phyloP scores from a whole-genome alignment of 352 stramenopile genomes.

The Phytophthora multivora region DNA sequence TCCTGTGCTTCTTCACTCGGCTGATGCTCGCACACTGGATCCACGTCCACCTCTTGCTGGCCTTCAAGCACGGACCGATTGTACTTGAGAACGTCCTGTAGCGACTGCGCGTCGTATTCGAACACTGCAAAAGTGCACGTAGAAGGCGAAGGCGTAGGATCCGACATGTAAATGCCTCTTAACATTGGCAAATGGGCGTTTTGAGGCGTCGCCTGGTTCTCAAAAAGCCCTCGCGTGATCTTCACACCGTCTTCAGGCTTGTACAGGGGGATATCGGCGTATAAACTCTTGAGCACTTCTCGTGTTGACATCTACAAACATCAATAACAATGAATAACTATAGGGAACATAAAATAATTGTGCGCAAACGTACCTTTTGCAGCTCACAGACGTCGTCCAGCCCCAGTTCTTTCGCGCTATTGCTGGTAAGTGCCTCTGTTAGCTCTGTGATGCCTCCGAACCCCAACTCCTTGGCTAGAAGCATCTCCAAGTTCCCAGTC shows the following conservation, averaged over 20 bases:
- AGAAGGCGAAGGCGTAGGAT: slow-evolving; percentile 1
- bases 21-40: slow-evolving; percentile 14
- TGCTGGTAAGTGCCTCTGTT: background rate
- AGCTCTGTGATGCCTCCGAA: slow-evolving; percentile 6
- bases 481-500: slow-evolving; percentile 37
- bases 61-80: slow-evolving; percentile 63
- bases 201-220: slow-evolving; percentile 29
- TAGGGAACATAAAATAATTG: slow-evolving; percentile 10
- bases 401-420: slow-evolving; percentile 2
- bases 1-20: slow-evolving; percentile 25
- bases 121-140: slow-evolving; percentile 54
- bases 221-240: slow-evolving; percentile 29
- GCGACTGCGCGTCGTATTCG: slow-evolving; percentile 68
- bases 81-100: slow-evolving; percentile 77
- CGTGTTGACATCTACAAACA: slow-evolving; percentile 22
- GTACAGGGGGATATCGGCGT: slow-evolving; percentile 56
- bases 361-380: slow-evolving; percentile 20
- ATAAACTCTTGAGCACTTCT: slow-evolving; percentile 53
- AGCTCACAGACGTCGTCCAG: slow-evolving; percentile 13
- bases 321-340: background rate
- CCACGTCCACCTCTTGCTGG: slow-evolving; percentile 20
- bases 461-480: slow-evolving; percentile 49
- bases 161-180: slow-evolving; percentile 39
- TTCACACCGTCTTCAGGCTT: slow-evolving; percentile 4
- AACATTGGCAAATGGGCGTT: slow-evolving; percentile 42